Percentiles rank a stretch among this genome's conserved stretches.
These are phyloP conservation scores for Neurospora terricola DNA, from an alignment of 495 filamentous ascomycete species.

Conservation along the genomic window DNA sequence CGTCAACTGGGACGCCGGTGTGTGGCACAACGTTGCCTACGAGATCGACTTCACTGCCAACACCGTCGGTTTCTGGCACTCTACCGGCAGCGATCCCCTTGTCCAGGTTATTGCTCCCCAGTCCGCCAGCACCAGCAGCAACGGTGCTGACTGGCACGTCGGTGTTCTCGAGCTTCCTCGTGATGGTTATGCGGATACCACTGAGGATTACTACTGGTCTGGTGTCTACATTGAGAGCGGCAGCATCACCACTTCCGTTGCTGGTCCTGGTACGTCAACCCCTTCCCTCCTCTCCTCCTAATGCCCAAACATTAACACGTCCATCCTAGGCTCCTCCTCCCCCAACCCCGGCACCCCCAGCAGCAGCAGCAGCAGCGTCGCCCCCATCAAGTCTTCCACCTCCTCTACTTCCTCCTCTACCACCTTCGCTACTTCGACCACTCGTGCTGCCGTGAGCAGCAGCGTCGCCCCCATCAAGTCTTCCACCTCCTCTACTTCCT, in stretches of 20 bases:
- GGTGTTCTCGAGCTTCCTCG: constrained; percentile 60
- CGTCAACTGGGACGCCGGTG: constrained; percentile 39
- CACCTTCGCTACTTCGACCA: constrained; percentile 1
- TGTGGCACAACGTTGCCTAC: constrained; percentile 73
- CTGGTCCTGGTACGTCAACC: constrained; percentile 17
- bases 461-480: neutral
- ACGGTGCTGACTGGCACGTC: constrained; percentile 69
- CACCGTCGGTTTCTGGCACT: constrained; percentile 62
- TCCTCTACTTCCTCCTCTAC: constrained; percentile 7
- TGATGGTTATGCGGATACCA: constrained; percentile 39
- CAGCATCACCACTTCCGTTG: constrained; percentile 42
- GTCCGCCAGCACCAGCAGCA: constrained; percentile 48
- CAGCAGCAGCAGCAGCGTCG: constrained; percentile 4
- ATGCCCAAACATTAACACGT: neutral
- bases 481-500: constrained; percentile 9
- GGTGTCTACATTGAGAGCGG: constrained; percentile 66
- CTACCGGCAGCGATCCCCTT: constrained; percentile 46
- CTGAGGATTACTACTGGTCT: constrained; percentile 63
- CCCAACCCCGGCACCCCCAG: neutral
- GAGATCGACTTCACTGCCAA: constrained; percentile 52
- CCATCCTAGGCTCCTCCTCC: neutral
- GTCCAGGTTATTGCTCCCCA: constrained; percentile 46
- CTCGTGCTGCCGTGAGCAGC: constrained; percentile 1
- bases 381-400: neutral
- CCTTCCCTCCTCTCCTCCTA: neutral